Conservation (phyloP, 1,284 basidiomycete genomes). For the Fereydounia khargensis region DNA sequence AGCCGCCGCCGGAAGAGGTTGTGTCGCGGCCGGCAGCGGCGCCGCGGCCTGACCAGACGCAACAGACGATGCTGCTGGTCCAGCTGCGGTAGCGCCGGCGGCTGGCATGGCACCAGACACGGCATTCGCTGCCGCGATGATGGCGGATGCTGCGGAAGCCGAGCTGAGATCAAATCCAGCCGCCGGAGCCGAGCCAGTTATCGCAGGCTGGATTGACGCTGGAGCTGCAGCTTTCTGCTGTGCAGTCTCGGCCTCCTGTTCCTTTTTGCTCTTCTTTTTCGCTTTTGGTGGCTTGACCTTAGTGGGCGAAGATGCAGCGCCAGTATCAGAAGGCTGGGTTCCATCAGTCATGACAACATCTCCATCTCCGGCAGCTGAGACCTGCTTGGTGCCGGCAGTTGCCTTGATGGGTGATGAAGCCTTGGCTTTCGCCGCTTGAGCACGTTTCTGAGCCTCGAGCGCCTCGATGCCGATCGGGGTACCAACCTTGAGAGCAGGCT, state of each 20-base stretch:
- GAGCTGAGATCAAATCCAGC: constrained; percentile 11
- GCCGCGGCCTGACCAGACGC: too few relatives aligned
- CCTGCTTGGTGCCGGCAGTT: constrained; percentile 19
- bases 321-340: background rate
- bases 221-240: background rate
- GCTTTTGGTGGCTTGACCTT: constrained; percentile 22
- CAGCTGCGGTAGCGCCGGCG: too few relatives aligned
- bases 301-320: constrained; percentile 1
- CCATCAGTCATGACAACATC: constrained; percentile 25
- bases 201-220: constrained; percentile 3
- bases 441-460: constrained; percentile 35
- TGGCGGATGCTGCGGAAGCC: constrained; percentile 21
- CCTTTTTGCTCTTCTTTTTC: constrained; percentile 17
- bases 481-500: constrained; percentile 43
- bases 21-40: too few relatives aligned
- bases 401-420: constrained; percentile 9
- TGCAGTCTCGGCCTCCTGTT: constrained; percentile 4
- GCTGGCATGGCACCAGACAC: too few relatives aligned
- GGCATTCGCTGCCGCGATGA: constrained; percentile 29
- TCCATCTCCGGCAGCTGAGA: constrained; percentile 2
- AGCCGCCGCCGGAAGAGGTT: too few relatives aligned
- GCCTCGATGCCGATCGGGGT: constrained; percentile 53
- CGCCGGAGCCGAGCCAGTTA: background rate
- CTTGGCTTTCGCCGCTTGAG: constrained; percentile 35
- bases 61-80: too few relatives aligned